Percentiles rank a stretch among this genome's conserved stretches.
These are phyloP conservation scores for Vitellaria paradoxa DNA, from an alignment of 179 eudicot species.

Conservation along the genomic window DNA sequence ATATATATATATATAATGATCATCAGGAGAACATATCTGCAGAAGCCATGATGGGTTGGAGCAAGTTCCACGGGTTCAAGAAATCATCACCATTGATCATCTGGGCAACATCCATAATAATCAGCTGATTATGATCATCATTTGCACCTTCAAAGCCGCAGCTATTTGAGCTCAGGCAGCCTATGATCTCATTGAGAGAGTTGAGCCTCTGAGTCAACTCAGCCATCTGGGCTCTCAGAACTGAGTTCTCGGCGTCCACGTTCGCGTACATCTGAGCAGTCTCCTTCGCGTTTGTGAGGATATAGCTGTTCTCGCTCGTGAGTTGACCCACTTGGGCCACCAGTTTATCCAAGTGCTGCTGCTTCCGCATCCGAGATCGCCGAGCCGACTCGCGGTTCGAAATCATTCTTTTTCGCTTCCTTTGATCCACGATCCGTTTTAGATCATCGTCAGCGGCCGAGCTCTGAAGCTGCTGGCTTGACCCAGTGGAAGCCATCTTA, in stretches of 20 bases:
- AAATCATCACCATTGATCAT: slow-evolving; percentile 25
- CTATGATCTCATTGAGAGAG: slow-evolving; percentile 48
- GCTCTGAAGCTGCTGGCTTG: slow-evolving; percentile 23
- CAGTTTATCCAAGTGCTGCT: slow-evolving; percentile 52
- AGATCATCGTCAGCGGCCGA: slow-evolving; percentile 22
- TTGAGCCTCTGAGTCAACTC: slow-evolving; percentile 52
- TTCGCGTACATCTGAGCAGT: slow-evolving; percentile 34
- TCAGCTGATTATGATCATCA: not conserved
- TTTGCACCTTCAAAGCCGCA: not conserved
- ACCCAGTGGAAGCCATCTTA: slow-evolving; percentile 34
- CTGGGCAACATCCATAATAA: not conserved
- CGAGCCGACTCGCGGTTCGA: slow-evolving; percentile 70
- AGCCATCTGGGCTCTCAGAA: slow-evolving; percentile 52
- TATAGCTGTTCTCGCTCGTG: slow-evolving; percentile 35
- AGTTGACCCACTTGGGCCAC: slow-evolving; percentile 29
- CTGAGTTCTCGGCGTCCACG: slow-evolving; percentile 57
- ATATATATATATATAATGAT: too few species aligned
- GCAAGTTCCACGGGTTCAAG: slow-evolving; percentile 30
- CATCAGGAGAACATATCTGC: slow-evolving; percentile 16
- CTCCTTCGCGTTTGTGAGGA: slow-evolving; percentile 26
- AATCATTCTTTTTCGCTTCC: slow-evolving; percentile 63
- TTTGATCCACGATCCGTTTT: slow-evolving; percentile 21
- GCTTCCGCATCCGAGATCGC: slow-evolving; percentile 53
- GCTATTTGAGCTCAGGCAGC: slow-evolving; percentile 15
- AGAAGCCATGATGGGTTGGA: slow-evolving; percentile 32